These are phyloP conservation scores for Pseudogymnoascus sp. DNA, from an alignment of 2,329 filamentous ascomycete genomes.

Conservation along the genomic window DNA sequence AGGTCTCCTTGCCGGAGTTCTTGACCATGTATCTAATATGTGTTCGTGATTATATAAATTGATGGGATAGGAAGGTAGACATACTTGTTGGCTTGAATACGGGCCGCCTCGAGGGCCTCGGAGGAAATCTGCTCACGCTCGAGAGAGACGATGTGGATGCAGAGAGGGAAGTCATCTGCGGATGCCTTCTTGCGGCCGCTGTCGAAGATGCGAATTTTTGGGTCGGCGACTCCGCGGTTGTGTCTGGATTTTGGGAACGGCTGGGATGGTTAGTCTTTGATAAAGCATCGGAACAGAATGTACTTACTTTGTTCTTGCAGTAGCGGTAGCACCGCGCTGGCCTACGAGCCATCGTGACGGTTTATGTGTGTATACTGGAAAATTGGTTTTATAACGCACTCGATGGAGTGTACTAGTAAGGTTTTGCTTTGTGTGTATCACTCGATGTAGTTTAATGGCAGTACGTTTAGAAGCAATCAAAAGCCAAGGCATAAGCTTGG, in stretches of 20 bases:
- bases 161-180: conserved; percentile 99
- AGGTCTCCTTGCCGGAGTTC: conserved; percentile 62
- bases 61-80: conserved; percentile 34
- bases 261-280: conserved; percentile 35
- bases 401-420: neutral
- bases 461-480: neutral
- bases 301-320: conserved; percentile 99
- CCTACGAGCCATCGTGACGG: conserved; percentile 96
- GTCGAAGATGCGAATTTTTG: conserved; percentile 94
- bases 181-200: conserved; percentile 96
- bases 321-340: conserved; percentile 99
- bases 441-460: neutral
- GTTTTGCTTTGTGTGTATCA: neutral
- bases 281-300: conserved; percentile 5
- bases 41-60: conserved; percentile 22
- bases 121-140: conserved; percentile 99
- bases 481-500: conserved; percentile 1
- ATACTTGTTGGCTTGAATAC: conserved; percentile 99
- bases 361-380: conserved; percentile 29
- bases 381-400: neutral
- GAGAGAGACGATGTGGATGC: conserved; percentile 99
- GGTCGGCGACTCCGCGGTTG: conserved; percentile 95
- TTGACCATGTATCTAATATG: conserved; percentile 52
- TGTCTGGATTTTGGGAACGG: conserved; percentile 99
- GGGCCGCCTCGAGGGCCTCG: conserved; percentile 97